These are phyloP conservation scores for Ustilago lituana DNA, from an alignment of 1,284 basidiomycete genomes.

Conservation along the genomic window DNA sequence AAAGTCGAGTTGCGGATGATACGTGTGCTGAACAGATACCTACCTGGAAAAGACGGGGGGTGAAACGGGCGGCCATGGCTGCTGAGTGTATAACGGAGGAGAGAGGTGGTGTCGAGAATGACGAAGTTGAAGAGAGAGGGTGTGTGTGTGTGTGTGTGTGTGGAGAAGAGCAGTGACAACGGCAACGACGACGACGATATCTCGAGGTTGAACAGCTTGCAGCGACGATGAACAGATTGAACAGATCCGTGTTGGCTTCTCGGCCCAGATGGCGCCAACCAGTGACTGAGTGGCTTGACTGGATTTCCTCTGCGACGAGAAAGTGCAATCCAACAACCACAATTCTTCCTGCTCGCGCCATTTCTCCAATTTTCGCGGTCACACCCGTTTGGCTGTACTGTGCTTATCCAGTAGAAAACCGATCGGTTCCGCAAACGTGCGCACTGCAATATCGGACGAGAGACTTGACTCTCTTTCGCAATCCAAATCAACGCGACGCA, in stretches of 20 bases:
- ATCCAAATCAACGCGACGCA: too few species aligned
- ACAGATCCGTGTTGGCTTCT: too few species aligned
- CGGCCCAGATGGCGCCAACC: slow-evolving; percentile 15
- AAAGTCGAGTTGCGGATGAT: background rate
- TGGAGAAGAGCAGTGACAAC: slow-evolving; percentile 13
- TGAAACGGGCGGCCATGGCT: slow-evolving; percentile 53
- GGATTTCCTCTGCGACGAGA: slow-evolving; percentile 11
- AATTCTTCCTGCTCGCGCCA: slow-evolving; percentile 32
- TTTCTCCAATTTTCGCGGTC: slow-evolving; percentile 22
- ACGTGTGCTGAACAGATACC: slow-evolving; percentile 4
- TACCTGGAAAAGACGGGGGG: slow-evolving; percentile 55
- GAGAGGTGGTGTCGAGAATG: slow-evolving; percentile 2
- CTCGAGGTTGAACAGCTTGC: slow-evolving; percentile 3
- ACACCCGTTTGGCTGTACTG: slow-evolving; percentile 12
- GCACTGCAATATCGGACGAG: slow-evolving; percentile 8
- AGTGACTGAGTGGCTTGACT: slow-evolving; percentile 5
- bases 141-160: slow-evolving; percentile 7
- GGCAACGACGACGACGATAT: slow-evolving; percentile 12
- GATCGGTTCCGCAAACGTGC: slow-evolving; percentile 36
- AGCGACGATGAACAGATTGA: too few species aligned
- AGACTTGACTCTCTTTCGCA: background rate
- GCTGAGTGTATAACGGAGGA: slow-evolving; percentile 1
- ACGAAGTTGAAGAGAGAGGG: background rate
- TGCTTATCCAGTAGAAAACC: slow-evolving; percentile 5
- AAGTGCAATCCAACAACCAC: slow-evolving; percentile 3